Conservation (phyloP, 2,329 filamentous ascomycete genomes). For the Aspergillus luchuensis region DNA sequence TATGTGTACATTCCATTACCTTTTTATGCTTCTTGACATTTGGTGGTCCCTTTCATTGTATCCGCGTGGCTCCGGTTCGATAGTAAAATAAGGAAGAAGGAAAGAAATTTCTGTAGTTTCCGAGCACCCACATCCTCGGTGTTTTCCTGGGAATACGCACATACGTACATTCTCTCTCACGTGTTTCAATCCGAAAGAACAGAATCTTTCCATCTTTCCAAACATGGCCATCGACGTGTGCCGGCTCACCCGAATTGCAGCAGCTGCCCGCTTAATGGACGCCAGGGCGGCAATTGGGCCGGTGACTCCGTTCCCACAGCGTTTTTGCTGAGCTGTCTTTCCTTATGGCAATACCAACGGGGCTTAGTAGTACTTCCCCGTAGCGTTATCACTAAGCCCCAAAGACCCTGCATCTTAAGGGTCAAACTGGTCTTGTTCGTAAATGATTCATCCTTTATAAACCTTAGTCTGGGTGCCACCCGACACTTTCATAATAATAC, state of each 20-base stretch:
- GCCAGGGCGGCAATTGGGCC: not conserved
- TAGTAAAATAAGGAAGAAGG: not conserved
- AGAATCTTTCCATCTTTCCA: not conserved
- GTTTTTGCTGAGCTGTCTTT: not conserved
- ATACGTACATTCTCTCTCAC: not conserved
- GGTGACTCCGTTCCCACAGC: not conserved
- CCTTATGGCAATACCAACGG: not conserved
- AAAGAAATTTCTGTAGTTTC: not conserved
- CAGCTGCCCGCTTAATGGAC: not conserved
- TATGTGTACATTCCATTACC: not conserved
- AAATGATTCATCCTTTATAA: not conserved
- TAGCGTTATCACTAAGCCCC: not conserved
- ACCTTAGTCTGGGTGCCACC: not conserved
- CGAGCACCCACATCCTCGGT: not conserved
- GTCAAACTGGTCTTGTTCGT: not conserved
- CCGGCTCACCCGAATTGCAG: conserved; percentile 8
- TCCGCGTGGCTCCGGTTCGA: not conserved
- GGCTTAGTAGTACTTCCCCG: not conserved
- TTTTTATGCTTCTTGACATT: not conserved
- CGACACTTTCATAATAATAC: not conserved
- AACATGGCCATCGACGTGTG: conserved; percentile 5
- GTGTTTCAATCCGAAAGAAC: not conserved
- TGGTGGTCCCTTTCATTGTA: not conserved
- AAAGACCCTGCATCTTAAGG: not conserved
- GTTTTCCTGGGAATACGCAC: not conserved